These are phyloP conservation scores for Cladosporium sp. DNA, from an alignment of 2,329 filamentous ascomycete species.

Conservation along the genomic window DNA sequence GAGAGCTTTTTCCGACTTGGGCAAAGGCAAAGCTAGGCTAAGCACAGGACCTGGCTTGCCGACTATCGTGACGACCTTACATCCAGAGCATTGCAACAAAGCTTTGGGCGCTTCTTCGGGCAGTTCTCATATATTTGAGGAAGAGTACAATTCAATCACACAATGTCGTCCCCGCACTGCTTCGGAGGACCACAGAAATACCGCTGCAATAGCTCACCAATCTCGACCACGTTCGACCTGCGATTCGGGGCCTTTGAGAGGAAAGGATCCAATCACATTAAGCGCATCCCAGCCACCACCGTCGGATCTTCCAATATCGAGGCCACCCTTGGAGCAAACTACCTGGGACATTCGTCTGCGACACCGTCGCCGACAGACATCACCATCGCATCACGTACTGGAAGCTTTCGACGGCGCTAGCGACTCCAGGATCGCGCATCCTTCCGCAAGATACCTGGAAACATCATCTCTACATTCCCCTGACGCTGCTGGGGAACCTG, in stretches of 20 bases:
- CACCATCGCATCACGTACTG: slow-evolving; percentile 1
- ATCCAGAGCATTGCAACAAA: not conserved
- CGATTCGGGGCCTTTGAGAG: not conserved
- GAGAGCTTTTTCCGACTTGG: not conserved
- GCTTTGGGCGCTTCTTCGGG: not conserved
- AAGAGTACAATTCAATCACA: not conserved
- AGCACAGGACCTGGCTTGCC: slow-evolving; percentile 15
- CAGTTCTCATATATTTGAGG: not conserved
- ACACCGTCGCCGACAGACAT: slow-evolving; percentile 2
- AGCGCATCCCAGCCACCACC: not conserved
- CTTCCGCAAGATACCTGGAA: too few species aligned
- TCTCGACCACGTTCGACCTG: not conserved
- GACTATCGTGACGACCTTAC: not conserved
- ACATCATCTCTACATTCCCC: too few species aligned
- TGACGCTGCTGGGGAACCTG: not conserved
- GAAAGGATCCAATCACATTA: too few species aligned
- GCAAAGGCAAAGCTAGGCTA: slow-evolving; percentile 16
- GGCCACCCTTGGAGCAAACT: not conserved
- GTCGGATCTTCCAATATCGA: not conserved
- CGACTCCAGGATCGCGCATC: not conserved
- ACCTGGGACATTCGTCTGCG: not conserved
- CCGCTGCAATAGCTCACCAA: not conserved
- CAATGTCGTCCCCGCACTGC: not conserved
- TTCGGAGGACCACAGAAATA: not conserved
- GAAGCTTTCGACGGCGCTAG: not conserved